phyloP scores from a whole-genome alignment of 106 monocot species.

The Platanthera guangdongensis region DNA sequence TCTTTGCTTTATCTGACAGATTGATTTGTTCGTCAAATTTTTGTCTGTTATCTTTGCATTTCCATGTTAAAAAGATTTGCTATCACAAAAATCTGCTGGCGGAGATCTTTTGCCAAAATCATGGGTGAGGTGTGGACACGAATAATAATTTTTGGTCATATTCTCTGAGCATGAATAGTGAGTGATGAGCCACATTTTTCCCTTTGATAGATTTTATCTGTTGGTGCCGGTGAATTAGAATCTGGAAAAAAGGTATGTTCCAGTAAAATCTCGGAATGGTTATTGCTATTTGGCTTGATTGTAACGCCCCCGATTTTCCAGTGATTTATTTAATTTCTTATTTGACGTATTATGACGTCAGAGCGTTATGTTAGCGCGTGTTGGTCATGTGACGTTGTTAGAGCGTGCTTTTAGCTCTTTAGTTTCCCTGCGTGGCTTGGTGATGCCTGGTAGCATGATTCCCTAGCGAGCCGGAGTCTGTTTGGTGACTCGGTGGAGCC shows the following conservation, averaged over 20 bases:
- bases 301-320: no score
- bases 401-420: no score
- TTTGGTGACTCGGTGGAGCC: no score
- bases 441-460: no score
- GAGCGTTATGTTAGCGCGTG: no score
- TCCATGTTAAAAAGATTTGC: not conserved
- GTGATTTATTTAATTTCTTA: no score
- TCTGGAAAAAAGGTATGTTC: slow-evolving; percentile 76
- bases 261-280: not conserved
- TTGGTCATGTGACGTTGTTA: no score
- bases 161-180: not conserved
- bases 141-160: not conserved
- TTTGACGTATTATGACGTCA: no score
- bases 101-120: slow-evolving; percentile 93
- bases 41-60: not conserved
- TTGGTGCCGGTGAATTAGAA: slow-evolving; percentile 46
- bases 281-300: not conserved
- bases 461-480: no score
- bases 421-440: no score
- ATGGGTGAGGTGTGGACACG: slow-evolving; percentile 77
- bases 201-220: slow-evolving; percentile 58
- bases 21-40: not conserved
- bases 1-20: not conserved
- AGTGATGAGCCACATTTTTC: slow-evolving; percentile 1
- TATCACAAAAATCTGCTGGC: slow-evolving; percentile 74